phyloP scores from a whole-genome alignment of 345 rosid species.

The Eucalyptus pauciflora region DNA sequence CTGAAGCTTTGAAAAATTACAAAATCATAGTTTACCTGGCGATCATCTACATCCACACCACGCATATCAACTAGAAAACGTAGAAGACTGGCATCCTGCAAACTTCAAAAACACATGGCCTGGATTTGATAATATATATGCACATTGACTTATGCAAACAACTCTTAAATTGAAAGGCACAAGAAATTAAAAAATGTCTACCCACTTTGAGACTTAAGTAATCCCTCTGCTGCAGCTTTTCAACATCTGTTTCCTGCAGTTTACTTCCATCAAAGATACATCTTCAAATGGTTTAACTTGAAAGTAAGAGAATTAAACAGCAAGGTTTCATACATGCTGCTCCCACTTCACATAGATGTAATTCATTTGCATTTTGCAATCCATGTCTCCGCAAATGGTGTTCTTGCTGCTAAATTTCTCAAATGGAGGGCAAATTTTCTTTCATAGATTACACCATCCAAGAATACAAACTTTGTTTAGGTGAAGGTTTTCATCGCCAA shows the following conservation, averaged over 20 bases:
- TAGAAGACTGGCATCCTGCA: slow-evolving; percentile 90
- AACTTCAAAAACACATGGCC: slow-evolving; percentile 1
- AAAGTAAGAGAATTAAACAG: not conserved
- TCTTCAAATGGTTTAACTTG: not conserved
- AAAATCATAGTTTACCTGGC: slow-evolving; percentile 36
- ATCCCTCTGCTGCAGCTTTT: slow-evolving; percentile 84
- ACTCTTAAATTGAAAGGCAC: not conserved
- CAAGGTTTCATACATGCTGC: not conserved
- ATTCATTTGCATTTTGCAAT: not conserved
- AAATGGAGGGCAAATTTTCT: not conserved
- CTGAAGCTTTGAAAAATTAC: not conserved
- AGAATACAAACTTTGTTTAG: not conserved
- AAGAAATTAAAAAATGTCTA: not conserved
- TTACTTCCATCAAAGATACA: not conserved
- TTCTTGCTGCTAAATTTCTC: not conserved
- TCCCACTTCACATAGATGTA: not conserved
- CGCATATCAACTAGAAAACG: slow-evolving; percentile 93
- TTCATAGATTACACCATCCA: not conserved
- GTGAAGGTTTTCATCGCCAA: not conserved
- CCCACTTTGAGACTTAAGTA: slow-evolving; percentile 68
- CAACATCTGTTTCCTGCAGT: slow-evolving; percentile 82
- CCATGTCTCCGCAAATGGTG: not conserved
- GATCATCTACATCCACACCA: slow-evolving; percentile 77
- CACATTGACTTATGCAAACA: not conserved
- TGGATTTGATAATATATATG: not conserved